Evolutionary conservation across 2,329 filamentous ascomycete genomes (phyloP).

Genomic region (Penicillium sp.): DNA sequence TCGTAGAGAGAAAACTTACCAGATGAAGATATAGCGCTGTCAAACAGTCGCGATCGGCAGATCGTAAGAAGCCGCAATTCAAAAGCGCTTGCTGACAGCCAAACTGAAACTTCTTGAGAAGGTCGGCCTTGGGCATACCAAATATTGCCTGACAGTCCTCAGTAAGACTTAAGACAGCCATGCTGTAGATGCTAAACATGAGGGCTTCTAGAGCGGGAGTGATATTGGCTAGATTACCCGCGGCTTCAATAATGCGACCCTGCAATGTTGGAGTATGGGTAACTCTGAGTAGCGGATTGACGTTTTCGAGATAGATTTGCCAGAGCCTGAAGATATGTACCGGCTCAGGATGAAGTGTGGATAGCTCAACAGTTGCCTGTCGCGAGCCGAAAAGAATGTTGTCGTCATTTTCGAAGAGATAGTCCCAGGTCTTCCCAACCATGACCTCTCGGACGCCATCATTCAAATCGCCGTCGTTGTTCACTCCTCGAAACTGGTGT

Average conservation of each 20-base stretch:
- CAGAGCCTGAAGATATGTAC: conserved; percentile 49
- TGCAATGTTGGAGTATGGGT: conserved; percentile 69
- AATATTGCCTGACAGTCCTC: conserved; percentile 53
- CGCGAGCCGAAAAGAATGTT: conserved; percentile 19
- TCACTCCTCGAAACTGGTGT: conserved; percentile 1
- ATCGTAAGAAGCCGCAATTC: conserved; percentile 47
- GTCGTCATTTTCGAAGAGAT: conserved; percentile 12
- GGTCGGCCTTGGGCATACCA: conserved; percentile 39
- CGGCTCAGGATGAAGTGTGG: conserved; percentile 22
- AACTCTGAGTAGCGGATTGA: conserved; percentile 69
- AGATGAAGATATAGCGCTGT: conserved; percentile 58
- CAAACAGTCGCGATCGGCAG: conserved; percentile 48
- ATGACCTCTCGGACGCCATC: conserved; percentile 7
- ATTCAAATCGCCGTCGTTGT: conserved; percentile 3
- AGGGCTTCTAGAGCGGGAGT: conserved; percentile 63
- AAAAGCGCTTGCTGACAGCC: conserved; percentile 51
- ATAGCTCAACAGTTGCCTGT: conserved; percentile 10
- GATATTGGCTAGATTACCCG: conserved; percentile 57
- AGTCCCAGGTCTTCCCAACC: conserved; percentile 17
- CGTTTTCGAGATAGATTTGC: conserved; percentile 70
- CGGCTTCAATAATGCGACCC: conserved; percentile 64
- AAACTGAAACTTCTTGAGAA: conserved; percentile 48
- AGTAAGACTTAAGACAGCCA: conserved; percentile 60
- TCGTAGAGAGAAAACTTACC: conserved; percentile 38
- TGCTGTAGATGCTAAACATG: conserved; percentile 69